Percentiles rank a stretch among this genome's conserved stretches.
phyloP scores from a whole-genome alignment of 2,329 filamentous ascomycete genomes.

The Elsinoe necatrix region DNA sequence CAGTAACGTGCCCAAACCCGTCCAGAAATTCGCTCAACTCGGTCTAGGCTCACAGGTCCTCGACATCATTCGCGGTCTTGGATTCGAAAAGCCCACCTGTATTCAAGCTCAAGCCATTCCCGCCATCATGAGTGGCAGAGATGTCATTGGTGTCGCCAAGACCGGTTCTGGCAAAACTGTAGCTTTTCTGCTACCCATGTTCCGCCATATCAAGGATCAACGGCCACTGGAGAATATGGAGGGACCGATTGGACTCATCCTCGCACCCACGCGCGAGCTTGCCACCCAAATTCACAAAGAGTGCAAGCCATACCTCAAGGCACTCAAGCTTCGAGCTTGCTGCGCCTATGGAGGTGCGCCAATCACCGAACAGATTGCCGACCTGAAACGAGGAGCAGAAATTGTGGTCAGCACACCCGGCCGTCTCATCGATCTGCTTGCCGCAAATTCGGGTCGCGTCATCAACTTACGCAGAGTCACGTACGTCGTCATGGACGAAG shows the following conservation, averaged over 20 bases:
- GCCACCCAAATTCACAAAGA: slow-evolving; percentile 91
- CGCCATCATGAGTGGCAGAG: slow-evolving; percentile 88
- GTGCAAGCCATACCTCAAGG: slow-evolving; percentile 88
- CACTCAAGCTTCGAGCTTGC: slow-evolving; percentile 73
- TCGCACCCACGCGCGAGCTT: slow-evolving; percentile 90
- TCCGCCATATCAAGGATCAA: slow-evolving; percentile 95
- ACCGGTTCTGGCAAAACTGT: slow-evolving; percentile 97
- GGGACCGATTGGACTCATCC: slow-evolving; percentile 77
- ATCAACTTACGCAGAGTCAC: slow-evolving; percentile 84
- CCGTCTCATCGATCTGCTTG: slow-evolving; percentile 88
- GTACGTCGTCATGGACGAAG: slow-evolving; percentile 93
- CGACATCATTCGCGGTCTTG: slow-evolving; percentile 71
- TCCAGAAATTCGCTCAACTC: slow-evolving; percentile 94
- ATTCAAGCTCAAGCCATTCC: slow-evolving; percentile 95
- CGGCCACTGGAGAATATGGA: slow-evolving; percentile 71
- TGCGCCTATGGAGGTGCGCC: slow-evolving; percentile 92
- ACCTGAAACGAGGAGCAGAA: slow-evolving; percentile 88
- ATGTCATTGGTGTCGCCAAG: slow-evolving; percentile 94
- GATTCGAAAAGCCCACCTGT: slow-evolving; percentile 80
- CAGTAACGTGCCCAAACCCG: slow-evolving; percentile 81
- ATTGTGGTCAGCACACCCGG: slow-evolving; percentile 94
- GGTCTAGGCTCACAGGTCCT: slow-evolving; percentile 79
- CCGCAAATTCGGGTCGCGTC: slow-evolving; percentile 87
- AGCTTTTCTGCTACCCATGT: slow-evolving; percentile 93
- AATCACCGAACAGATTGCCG: slow-evolving; percentile 95